Evolutionary conservation across 1,139 yeast species (phyloP).

Genomic region (Lodderomyces parapsilosis): DNA sequence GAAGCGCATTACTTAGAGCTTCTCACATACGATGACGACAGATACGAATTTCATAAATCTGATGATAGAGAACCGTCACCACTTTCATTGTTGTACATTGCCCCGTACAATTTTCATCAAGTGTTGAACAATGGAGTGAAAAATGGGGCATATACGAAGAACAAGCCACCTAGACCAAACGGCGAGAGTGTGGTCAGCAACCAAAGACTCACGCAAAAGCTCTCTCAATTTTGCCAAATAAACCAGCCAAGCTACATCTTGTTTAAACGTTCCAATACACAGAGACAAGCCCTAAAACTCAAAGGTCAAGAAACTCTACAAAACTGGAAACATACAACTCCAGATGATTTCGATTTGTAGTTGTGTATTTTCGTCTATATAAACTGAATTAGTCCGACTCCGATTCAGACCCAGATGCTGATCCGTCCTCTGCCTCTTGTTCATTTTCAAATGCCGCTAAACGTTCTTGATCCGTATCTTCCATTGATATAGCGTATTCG

Average conservation of each 20-base stretch:
- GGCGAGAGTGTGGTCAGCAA: constrained; percentile 47
- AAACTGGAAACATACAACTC: constrained; percentile 31
- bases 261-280: constrained; percentile 23
- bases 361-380: background rate
- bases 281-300: constrained; percentile 25
- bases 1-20: constrained; percentile 18
- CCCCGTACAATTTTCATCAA: constrained; percentile 28
- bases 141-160: constrained; percentile 49
- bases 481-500: constrained; percentile 62
- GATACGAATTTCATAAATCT: constrained; percentile 26
- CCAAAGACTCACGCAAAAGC: constrained; percentile 19
- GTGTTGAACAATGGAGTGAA: constrained; percentile 54
- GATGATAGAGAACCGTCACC: constrained; percentile 30
- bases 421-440: constrained; percentile 25
- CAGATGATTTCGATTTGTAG: constrained; percentile 29
- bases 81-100: constrained; percentile 33
- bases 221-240: background rate
- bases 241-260: constrained; percentile 8
- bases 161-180: constrained; percentile 40
- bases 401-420: constrained; percentile 39
- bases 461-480: constrained; percentile 29
- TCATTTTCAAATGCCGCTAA: constrained; percentile 20
- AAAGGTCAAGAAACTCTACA: constrained; percentile 22
- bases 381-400: constrained; percentile 26
- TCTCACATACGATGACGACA: constrained; percentile 23